Percentiles rank a stretch among this genome's conserved stretches.
phyloP scores from a whole-genome alignment of 2,329 filamentous ascomycete genomes.

The Phialocephala sp. region DNA sequence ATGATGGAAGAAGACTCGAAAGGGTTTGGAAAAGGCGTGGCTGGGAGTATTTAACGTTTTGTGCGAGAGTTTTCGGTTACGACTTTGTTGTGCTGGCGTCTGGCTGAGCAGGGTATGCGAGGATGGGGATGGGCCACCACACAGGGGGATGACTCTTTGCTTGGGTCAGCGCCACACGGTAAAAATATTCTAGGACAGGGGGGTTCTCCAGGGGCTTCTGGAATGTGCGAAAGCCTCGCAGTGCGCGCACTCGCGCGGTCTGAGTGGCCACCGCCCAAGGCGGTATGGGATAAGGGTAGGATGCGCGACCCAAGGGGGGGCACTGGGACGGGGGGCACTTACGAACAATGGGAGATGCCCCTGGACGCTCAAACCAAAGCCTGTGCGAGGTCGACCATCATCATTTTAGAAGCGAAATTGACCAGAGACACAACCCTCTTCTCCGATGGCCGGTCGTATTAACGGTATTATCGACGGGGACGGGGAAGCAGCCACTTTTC shows the following conservation, averaged over 20 bases:
- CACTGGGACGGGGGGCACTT: constrained; percentile 1
- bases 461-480: constrained; percentile 14
- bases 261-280: constrained; percentile 21
- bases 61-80: constrained; percentile 25
- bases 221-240: constrained; percentile 23
- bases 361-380: constrained; percentile 14
- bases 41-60: constrained; percentile 32
- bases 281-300: constrained; percentile 15
- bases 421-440: constrained; percentile 17
- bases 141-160: background rate
- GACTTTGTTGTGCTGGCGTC: background rate
- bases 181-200: background rate
- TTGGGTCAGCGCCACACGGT: background rate
- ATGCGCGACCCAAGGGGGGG: background rate
- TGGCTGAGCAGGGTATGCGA: no score
- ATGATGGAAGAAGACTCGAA: constrained; percentile 29
- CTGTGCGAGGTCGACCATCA: background rate
- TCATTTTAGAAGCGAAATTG: constrained; percentile 25
- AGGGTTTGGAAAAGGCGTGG: constrained; percentile 23
- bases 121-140: background rate
- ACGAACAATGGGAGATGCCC: constrained; percentile 12
- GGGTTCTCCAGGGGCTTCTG: constrained; percentile 19
- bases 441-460: constrained; percentile 7
- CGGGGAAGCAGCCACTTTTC: constrained; percentile 17
- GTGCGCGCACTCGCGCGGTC: background rate